Evolutionary conservation across 2,329 filamentous ascomycete species (phyloP), one percentile per base, ranked within the genome.

Genomic region (Colletotrichum tropicicola): DNA sequence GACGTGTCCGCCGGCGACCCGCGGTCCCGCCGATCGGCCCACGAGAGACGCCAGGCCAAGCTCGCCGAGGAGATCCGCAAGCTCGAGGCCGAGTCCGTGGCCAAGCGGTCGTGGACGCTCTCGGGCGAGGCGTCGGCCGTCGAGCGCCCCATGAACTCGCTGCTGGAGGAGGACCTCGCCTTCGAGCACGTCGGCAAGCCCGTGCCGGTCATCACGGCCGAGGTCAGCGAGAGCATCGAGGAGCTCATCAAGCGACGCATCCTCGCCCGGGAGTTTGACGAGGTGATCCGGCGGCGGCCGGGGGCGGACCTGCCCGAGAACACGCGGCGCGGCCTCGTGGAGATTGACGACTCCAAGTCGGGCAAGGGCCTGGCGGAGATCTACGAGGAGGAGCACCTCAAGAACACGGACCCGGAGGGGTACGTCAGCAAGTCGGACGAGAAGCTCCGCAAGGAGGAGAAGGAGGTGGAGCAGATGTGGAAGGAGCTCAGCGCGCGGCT

Each of bases 181-280:
- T 99, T 98, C 74, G 96, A 99, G 79, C 90, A 97, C 72, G 89
- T 93, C 21, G 96, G 96, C 73, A 99, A 98, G 77, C 95, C 96
- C 0, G 91, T 98, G 1, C 93, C 95, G 2, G 92, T 98, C 66
- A 94, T 98, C 75, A 98, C 96, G 0, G 91, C 92, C 43, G 94
- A 98, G 77, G 85, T 97, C 41, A 97, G 90, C 57, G 94, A 98
- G 77, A 90, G 90, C 71, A 97, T 99, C 61, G 96, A 99, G 78
- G 91, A 92, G 32, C 87, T 99, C 64, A 94, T 99, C 81, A 98
- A 98, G 80, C 89, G 93, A 39, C 91, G 96, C 52, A 98, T 99
- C 70, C 81, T 98, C 13, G 90, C 92, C 1, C 90, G 91, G 68
- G 92, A 98, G 71, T 98, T 99, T 71, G 94, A 99, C 76, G 95